A percentile compares a stretch with the other conserved stretches of the same genome.
phyloP scores from a whole-genome alignment of 2,329 filamentous ascomycete genomes.

The Pochonia chlamydosporia region DNA sequence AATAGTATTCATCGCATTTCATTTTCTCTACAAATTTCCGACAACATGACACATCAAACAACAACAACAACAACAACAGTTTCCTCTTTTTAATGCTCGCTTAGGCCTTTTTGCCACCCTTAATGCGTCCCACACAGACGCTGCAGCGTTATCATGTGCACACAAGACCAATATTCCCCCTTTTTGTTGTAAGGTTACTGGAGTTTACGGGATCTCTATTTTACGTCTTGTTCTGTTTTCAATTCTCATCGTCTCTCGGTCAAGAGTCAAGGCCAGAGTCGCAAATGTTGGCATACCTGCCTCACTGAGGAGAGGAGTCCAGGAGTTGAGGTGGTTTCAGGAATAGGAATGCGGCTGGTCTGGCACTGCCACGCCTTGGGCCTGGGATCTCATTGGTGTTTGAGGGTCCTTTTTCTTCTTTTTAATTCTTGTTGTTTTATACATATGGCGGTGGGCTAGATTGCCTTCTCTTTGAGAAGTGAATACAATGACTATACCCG shows the following conservation, averaged over 20 bases:
- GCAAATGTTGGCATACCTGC: not conserved
- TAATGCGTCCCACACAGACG: conserved; percentile 8
- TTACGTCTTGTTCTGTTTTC: conserved; percentile 1
- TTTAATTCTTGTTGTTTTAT: not conserved
- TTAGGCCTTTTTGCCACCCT: not conserved
- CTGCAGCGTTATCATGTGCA: conserved; percentile 5
- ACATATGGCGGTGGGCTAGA: conserved; percentile 2
- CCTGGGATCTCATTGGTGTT: conserved; percentile 6
- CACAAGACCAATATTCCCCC: not conserved
- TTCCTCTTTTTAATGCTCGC: not conserved
- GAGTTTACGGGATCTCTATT: not conserved
- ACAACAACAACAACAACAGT: no score
- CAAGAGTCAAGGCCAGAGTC: not conserved
- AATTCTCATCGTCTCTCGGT: not conserved
- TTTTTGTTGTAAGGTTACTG: not conserved
- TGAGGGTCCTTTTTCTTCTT: not conserved
- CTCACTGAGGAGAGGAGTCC: not conserved
- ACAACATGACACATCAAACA: not conserved
- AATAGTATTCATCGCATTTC: conserved; percentile 2
- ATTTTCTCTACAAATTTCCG: no score
- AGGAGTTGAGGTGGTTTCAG: conserved; percentile 6
- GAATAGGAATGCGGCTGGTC: conserved; percentile 1
- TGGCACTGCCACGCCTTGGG: conserved; percentile 3
- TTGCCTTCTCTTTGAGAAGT: not conserved
- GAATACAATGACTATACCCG: not conserved